Evolutionary conservation across 345 rosid species (phyloP), one percentile per base, ranked within the genome.

Genomic region (Noccaea bulbosa): DNA sequence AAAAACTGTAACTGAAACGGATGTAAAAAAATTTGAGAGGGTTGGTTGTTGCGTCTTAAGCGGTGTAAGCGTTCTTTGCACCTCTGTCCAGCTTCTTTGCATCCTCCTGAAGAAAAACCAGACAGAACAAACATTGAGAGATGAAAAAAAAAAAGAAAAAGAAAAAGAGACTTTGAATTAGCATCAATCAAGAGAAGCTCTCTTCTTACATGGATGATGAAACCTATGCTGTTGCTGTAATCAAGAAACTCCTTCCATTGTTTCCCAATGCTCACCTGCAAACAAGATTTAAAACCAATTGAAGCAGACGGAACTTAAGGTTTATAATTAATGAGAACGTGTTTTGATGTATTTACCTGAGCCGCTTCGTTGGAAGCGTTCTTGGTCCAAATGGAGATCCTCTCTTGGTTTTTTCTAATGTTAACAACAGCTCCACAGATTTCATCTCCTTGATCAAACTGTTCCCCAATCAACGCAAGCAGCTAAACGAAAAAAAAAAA

Each of bases 391-490:
- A 91, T 37, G 15, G 92, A 77, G 51, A 91, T 74, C 77, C 83
- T 88, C 11, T 88, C 99, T 69, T 85, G 92, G 79, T 54, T 84
- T 32, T 0, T 17, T 81, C 98, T 83, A 32, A 89, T 85, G 77
- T 56, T 94, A 24, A 88, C 88, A 73, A 91, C 98, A 1, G 87
- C 98, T 71, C 99, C 99, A 33, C 99, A 94, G 27, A 94, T 88
- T 72, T 91, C 99, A 84, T 86, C 96, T 35, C 99, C 98, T 66
- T 87, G 82, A 53, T 88, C 96, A 65, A 94, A 94, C 78, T 94
- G 98, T 69, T 88, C 96, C 51, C 98, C 99, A 43, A 91, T 91
- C 97, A 91, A 82, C 32, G 97, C 99, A 60, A 88, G 80, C 81
- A 88, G 65, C 95, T 85, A 62, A 9, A 62, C 14, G 0, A 46